Percentiles rank a stretch among this genome's conserved stretches.
phyloP scores from a whole-genome alignment of 2,329 filamentous ascomycete genomes.

The Pestalotiopsis sp. region DNA sequence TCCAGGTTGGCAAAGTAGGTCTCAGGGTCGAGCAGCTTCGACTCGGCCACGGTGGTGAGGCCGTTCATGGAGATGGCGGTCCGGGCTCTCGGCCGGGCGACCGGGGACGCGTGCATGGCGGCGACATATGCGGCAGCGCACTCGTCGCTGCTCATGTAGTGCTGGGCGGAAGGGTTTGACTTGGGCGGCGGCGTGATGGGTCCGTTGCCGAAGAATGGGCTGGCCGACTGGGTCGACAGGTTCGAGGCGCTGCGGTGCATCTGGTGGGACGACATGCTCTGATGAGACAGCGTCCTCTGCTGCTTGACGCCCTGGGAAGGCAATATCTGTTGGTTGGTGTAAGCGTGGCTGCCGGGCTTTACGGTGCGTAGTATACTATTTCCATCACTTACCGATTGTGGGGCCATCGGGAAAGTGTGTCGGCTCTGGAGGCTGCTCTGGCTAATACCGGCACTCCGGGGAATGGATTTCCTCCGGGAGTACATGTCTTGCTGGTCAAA shows the following conservation, averaged over 20 bases:
- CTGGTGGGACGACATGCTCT: conserved; percentile 33
- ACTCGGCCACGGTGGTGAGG: conserved; percentile 40
- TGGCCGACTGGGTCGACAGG: conserved; percentile 39
- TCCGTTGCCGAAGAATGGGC: conserved; percentile 39
- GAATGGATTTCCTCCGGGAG: conserved; percentile 31
- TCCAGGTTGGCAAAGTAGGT: conserved; percentile 37
- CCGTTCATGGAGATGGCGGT: conserved; percentile 20
- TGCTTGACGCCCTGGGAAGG: conserved; percentile 30
- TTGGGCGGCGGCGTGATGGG: conserved; percentile 37
- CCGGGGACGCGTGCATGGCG: conserved; percentile 26
- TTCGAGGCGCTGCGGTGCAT: conserved; percentile 50
- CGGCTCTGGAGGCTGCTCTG: conserved; percentile 19
- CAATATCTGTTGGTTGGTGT: neutral
- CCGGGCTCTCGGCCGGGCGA: conserved; percentile 24
- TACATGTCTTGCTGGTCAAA: conserved; percentile 26
- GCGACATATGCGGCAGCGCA: conserved; percentile 28
- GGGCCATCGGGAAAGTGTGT: conserved; percentile 11
- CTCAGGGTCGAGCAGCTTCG: conserved; percentile 38
- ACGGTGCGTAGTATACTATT: neutral
- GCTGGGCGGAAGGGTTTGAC: conserved; percentile 22
- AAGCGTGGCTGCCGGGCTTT: conserved; percentile 10
- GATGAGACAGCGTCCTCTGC: conserved; percentile 37
- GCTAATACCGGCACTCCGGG: conserved; percentile 25
- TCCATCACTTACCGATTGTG: conserved; percentile 28
- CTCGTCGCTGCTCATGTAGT: conserved; percentile 35